phyloP scores from a whole-genome alignment of 2,329 filamentous ascomycete genomes.

The Bretziella fagacearum region DNA sequence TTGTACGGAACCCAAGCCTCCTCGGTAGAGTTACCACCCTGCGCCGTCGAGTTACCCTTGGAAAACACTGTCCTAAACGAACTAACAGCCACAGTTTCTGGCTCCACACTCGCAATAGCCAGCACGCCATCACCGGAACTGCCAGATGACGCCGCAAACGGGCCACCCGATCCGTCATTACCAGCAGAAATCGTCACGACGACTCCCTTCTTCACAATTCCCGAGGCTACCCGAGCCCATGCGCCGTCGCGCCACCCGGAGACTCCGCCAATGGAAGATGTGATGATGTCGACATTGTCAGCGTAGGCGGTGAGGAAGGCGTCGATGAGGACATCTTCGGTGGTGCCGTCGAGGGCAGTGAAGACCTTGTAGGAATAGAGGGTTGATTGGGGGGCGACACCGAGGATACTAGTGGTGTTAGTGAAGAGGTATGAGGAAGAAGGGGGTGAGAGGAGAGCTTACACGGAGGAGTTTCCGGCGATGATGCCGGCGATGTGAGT shows the following conservation, averaged over 20 bases:
- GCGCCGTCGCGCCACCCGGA: slow-evolving; percentile 36
- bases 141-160: slow-evolving; percentile 32
- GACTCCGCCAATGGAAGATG: slow-evolving; percentile 32
- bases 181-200: slow-evolving; percentile 36
- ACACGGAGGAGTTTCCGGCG: slow-evolving; percentile 28
- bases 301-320: slow-evolving; percentile 43
- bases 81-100: not conserved
- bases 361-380: slow-evolving; percentile 41
- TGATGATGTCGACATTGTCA: slow-evolving; percentile 39
- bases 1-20: not conserved
- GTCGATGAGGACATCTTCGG: slow-evolving; percentile 39
- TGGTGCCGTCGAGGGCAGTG: slow-evolving; percentile 33
- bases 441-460: slow-evolving; percentile 37
- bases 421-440: too few species aligned
- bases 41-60: not conserved
- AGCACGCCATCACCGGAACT: slow-evolving; percentile 31
- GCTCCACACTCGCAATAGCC: slow-evolving; percentile 24
- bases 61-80: not conserved
- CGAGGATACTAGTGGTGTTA: slow-evolving; percentile 28
- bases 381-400: slow-evolving; percentile 37
- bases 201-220: slow-evolving; percentile 36
- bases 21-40: not conserved
- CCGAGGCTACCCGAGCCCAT: slow-evolving; percentile 31
- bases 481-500: slow-evolving; percentile 23
- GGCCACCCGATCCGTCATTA: slow-evolving; percentile 29